Evolutionary conservation across 1,284 basidiomycete species (phyloP).

Genomic region (Marasmius sp.): DNA sequence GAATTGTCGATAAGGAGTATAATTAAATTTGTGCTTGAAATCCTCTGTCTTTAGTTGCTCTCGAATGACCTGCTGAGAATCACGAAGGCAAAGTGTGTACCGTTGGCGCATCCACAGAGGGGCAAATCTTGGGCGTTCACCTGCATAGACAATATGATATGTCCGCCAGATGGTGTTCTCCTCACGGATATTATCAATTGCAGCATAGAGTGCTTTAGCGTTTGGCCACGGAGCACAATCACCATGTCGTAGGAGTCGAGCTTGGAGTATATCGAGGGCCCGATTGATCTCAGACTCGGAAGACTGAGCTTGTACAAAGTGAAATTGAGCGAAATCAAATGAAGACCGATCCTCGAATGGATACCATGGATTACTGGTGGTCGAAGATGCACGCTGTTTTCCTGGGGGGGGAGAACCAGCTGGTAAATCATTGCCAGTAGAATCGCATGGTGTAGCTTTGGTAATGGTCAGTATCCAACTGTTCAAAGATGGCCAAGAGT

Average conservation of each 20-base stretch:
- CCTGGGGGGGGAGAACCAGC: not conserved
- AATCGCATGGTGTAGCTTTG: not conserved
- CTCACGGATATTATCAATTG: not conserved
- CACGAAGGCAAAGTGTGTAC: not conserved
- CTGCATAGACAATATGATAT: too few species aligned
- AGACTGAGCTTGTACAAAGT: not conserved
- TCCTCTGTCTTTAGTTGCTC: constrained; percentile 24
- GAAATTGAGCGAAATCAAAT: not conserved
- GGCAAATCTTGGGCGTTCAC: not conserved
- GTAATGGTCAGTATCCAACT: not conserved
- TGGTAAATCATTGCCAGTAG: not conserved
- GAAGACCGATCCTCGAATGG: not conserved
- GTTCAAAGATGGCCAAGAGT: not conserved
- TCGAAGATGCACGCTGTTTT: not conserved
- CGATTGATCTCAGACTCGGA: not conserved
- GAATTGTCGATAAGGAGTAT: too few species aligned
- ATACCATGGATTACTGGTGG: not conserved
- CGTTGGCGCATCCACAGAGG: not conserved
- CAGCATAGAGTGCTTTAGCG: not conserved
- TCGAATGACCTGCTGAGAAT: not conserved
- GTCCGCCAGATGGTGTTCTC: not conserved
- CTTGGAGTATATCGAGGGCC: not conserved
- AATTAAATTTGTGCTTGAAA: too few species aligned
- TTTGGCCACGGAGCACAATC: not conserved
- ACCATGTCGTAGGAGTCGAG: not conserved